phyloP scores from a whole-genome alignment of 805 yeast species.

The Citeromyces nyonsensis region DNA sequence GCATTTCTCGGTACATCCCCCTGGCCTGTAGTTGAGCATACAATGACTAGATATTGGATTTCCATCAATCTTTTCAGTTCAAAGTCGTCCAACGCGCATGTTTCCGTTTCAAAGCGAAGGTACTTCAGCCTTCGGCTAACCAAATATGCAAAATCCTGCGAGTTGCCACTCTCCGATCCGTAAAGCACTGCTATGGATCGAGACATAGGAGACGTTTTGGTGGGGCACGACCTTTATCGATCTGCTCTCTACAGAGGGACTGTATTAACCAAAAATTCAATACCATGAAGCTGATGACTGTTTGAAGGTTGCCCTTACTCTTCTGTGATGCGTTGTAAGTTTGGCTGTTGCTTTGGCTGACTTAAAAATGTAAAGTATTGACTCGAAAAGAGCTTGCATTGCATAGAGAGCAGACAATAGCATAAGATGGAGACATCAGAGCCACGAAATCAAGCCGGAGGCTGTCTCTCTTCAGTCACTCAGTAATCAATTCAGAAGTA shows the following conservation, averaged over 20 bases:
- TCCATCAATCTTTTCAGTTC: constrained; percentile 37
- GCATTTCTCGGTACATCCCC: constrained; percentile 83
- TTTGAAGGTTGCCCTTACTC: too few species aligned
- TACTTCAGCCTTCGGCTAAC: constrained; percentile 41
- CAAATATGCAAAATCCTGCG: constrained; percentile 69
- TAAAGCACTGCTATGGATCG: constrained; percentile 42
- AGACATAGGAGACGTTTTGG: not conserved
- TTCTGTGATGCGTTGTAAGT: too few species aligned
- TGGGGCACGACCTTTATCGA: not conserved
- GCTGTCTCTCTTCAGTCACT: too few species aligned
- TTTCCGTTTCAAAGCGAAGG: constrained; percentile 27
- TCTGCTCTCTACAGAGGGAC: not conserved
- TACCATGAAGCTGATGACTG: too few species aligned
- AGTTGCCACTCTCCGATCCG: constrained; percentile 89
- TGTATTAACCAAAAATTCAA: too few species aligned
- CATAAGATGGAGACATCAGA: too few species aligned
- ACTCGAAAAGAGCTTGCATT: too few species aligned
- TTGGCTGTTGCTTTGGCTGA: too few species aligned
- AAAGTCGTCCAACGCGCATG: constrained; percentile 45
- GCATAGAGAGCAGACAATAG: too few species aligned
- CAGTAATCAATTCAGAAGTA: too few species aligned
- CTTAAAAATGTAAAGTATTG: too few species aligned
- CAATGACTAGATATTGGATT: constrained; percentile 28
- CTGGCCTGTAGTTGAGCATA: constrained; percentile 90
- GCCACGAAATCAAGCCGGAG: too few species aligned